These are phyloP conservation scores for Aphanomyces stellatus DNA, from an alignment of 352 stramenopile genomes.

Conservation along the genomic window DNA sequence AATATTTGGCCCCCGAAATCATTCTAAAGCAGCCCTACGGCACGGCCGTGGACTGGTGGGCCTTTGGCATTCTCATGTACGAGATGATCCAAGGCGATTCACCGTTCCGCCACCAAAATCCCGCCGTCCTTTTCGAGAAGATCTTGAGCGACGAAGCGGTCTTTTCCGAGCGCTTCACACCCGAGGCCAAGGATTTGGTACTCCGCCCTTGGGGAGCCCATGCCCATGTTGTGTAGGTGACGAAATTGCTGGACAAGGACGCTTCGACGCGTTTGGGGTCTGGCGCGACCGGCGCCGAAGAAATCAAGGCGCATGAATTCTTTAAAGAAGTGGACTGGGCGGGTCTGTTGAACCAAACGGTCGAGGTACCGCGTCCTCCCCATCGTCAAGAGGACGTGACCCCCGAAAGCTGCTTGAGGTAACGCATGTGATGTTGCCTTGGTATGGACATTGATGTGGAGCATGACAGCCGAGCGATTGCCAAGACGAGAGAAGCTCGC, in stretches of 20 bases:
- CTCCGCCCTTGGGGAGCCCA: not conserved
- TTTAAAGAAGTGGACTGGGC: conserved; percentile 67
- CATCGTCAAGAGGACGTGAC: conserved; percentile 69
- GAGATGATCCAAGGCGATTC: conserved; percentile 72
- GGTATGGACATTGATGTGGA: not conserved
- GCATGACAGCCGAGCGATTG: conserved; percentile 33
- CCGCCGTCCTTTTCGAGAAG: conserved; percentile 66
- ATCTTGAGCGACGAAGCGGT: conserved; percentile 64
- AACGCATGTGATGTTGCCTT: not conserved
- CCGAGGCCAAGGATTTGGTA: conserved; percentile 51
- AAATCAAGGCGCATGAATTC: conserved; percentile 65
- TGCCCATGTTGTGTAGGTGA: conserved; percentile 22
- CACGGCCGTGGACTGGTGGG: conserved; percentile 68
- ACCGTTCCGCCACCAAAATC: conserved; percentile 56
- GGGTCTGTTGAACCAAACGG: conserved; percentile 39
- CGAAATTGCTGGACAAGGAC: conserved; percentile 47
- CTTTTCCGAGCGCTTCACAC: conserved; percentile 60
- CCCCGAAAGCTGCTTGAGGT: conserved; percentile 47
- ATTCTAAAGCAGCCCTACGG: conserved; percentile 65
- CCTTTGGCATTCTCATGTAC: conserved; percentile 61
- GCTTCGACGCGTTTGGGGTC: conserved; percentile 41
- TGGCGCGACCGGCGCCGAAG: conserved; percentile 46
- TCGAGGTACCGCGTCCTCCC: conserved; percentile 56
- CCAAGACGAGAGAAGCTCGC: conserved; percentile 55
- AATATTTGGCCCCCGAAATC: conserved; percentile 63